phyloP scores from a whole-genome alignment of 2,329 filamentous ascomycete species.

The Penicillium sp. region DNA sequence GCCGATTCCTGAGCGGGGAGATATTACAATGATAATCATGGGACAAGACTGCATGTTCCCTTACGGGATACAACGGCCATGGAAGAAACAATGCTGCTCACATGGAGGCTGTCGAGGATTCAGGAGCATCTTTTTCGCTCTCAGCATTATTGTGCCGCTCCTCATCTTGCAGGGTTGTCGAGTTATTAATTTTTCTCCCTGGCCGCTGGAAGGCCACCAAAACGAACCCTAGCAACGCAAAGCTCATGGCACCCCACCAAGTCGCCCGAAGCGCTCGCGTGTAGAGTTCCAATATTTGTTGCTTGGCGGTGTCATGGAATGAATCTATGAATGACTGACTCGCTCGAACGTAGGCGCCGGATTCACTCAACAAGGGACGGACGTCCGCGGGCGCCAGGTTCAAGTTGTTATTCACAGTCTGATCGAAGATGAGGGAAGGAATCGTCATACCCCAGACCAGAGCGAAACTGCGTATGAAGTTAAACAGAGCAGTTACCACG shows the following conservation, averaged over 20 bases:
- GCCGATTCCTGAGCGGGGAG: no score
- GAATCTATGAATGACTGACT: background rate
- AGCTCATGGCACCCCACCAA: background rate
- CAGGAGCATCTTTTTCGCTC: no score
- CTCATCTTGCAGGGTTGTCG: no score
- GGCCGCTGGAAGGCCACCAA: background rate
- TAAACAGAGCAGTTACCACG: background rate
- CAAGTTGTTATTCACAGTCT: background rate
- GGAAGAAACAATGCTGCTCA: no score
- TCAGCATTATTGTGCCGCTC: no score
- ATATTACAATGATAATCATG: no score
- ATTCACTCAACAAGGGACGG: background rate
- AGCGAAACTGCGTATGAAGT: background rate
- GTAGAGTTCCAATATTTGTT: background rate
- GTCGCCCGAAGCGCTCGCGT: background rate
- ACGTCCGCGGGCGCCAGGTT: background rate
- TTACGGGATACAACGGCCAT: no score
- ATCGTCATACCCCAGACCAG: background rate
- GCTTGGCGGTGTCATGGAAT: background rate
- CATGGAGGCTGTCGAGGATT: no score
- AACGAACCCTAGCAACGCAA: background rate
- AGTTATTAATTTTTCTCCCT: background rate
- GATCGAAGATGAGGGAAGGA: background rate
- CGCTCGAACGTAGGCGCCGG: background rate
- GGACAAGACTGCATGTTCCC: no score